phyloP scores from a whole-genome alignment of 179 eudicot genomes.

The Vitellaria paradoxa region DNA sequence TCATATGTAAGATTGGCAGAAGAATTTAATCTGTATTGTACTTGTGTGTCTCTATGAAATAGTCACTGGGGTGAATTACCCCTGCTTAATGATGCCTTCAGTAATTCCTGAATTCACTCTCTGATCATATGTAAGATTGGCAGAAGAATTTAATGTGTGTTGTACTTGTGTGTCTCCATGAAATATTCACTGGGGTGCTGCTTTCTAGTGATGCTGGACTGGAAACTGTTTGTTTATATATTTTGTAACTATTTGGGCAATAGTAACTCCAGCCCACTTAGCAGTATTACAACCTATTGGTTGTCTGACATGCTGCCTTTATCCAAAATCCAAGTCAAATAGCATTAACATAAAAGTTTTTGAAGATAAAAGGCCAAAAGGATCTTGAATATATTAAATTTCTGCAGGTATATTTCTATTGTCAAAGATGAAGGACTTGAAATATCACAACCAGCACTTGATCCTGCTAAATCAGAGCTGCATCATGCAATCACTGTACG shows the following conservation, averaged over 20 bases:
- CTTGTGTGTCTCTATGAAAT: background rate
- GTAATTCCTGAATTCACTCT: too few relatives aligned
- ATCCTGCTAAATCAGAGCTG: constrained; percentile 53
- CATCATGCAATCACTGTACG: constrained; percentile 82
- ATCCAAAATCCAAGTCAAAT: background rate
- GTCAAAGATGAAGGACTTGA: constrained; percentile 10
- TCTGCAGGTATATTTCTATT: background rate
- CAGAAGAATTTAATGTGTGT: too few relatives aligned
- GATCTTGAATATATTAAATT: too few relatives aligned
- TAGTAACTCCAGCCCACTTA: background rate
- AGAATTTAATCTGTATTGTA: background rate
- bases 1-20: too few relatives aligned
- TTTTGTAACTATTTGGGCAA: background rate
- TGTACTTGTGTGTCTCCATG: background rate
- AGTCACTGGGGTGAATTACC: background rate
- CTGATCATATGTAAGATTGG: too few relatives aligned
- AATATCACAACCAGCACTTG: constrained; percentile 83
- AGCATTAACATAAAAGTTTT: background rate
- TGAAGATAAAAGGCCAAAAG: background rate
- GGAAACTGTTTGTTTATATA: too few relatives aligned
- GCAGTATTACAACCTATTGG: background rate
- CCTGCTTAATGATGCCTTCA: too few relatives aligned
- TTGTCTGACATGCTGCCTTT: background rate
- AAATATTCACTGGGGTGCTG: background rate
- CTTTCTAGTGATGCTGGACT: background rate